phyloP scores from a whole-genome alignment of 108 stramenopile species.

The Nitzschia sp. region DNA sequence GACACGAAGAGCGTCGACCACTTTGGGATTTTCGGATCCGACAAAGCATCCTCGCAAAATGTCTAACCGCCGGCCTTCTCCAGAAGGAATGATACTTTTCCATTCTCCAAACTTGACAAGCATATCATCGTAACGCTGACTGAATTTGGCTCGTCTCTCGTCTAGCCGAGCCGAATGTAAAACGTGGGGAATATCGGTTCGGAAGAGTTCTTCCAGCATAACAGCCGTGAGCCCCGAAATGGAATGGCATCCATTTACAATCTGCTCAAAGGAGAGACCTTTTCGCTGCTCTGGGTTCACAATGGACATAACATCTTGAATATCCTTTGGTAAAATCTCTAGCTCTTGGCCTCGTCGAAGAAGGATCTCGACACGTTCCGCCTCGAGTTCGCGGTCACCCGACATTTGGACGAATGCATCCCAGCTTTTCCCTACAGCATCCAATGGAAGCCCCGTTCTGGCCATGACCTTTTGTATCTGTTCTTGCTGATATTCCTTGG shows the following conservation, averaged over 20 bases:
- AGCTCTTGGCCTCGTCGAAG: constrained; percentile 1
- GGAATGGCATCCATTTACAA: constrained; percentile 27
- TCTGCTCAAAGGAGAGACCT: constrained; percentile 38
- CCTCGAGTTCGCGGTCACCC: not conserved
- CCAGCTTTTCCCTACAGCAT: constrained; percentile 24
- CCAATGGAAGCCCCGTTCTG: constrained; percentile 28
- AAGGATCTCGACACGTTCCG: not conserved
- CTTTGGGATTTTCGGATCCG: constrained; percentile 67
- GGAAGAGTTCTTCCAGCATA: constrained; percentile 15
- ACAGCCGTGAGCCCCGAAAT: not conserved
- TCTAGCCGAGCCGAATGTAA: not conserved
- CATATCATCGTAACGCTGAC: constrained; percentile 74
- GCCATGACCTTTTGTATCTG: constrained; percentile 29
- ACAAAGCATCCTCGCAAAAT: constrained; percentile 82
- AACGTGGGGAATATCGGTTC: not conserved
- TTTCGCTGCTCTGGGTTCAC: constrained; percentile 13
- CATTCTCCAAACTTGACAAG: constrained; percentile 66
- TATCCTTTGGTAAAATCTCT: not conserved
- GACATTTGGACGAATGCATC: constrained; percentile 4
- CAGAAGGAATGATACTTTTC: constrained; percentile 56
- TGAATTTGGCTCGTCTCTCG: constrained; percentile 39
- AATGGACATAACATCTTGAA: not conserved
- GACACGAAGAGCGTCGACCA: constrained; percentile 75
- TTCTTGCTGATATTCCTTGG: constrained; percentile 19
- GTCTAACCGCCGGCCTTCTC: constrained; percentile 56